Base-by-base conservation (phyloP, 1,284 basidiomycete genomes). In the Trichosporon inkin region DNA sequence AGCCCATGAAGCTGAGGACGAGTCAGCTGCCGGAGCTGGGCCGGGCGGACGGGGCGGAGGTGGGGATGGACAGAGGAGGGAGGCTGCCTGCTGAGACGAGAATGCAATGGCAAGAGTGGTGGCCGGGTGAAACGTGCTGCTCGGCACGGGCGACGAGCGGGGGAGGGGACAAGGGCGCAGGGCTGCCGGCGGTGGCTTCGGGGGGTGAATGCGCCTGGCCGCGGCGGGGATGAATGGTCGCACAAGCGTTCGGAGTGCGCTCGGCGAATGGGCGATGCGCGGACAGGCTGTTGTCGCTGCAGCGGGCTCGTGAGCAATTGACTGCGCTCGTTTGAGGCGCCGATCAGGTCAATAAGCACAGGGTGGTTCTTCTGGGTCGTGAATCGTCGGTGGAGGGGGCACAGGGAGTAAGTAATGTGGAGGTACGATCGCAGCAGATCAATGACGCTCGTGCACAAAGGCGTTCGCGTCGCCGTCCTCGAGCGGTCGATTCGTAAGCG, bases 1-100 rank as follows among this genome's bases (percentile, higher is more conserved):
- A 49, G 44, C 44, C 44, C 44, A 49, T 49, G 44, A 49, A 49
- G 44, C 44, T 49, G 44, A 49, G 16, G 24, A 28, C n/a, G 10
- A 16, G 24, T 32, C 44, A 49, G 44, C 44, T n/a, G 44, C n/a
- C 44, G 24, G 44, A 32, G 22, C 44, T 24, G 22, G 24, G 24
- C 44, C 24, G 44, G 44, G 44, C 44, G 24, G 44, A 49, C 24
- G 14, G 16, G 14, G 16, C 6, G 11, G 13, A 19, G 28, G 14
- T n/a, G 44, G 3, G 36, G 36, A 14, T 38, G 36, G 22, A 22
- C 24, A n/a, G 24, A 16, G n/a, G 44, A 28, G 10, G 22, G 14
- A 10, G 14, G 22, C 28, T 32, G 28, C 5, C 28, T 5, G 28
- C 8, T 8, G 11, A 32, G 41, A 24, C 13, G 22, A 14, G 22